These are phyloP conservation scores for Orbilia oligospora DNA, from an alignment of 2,329 filamentous ascomycete genomes.

Conservation along the genomic window DNA sequence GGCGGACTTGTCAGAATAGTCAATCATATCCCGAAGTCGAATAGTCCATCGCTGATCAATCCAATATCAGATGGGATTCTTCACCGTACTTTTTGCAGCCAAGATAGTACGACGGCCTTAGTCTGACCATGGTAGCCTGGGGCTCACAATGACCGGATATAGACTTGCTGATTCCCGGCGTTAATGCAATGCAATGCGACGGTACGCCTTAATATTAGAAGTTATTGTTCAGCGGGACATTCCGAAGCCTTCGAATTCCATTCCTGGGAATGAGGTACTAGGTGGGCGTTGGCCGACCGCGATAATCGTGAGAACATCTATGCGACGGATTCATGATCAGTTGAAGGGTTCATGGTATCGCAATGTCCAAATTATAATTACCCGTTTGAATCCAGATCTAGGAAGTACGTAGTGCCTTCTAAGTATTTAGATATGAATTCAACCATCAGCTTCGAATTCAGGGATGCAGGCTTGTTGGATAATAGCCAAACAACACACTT, in stretches of 20 bases:
- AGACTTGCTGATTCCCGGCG: neutral
- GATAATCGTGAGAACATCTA: neutral
- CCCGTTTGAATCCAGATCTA: neutral
- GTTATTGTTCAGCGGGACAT: neutral
- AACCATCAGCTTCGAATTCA: no score
- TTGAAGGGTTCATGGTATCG: neutral
- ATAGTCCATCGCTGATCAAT: no score
- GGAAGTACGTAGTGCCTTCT: no score
- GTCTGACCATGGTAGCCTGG: no score
- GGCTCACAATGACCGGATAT: neutral
- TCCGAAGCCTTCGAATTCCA: no score
- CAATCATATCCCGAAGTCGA: no score
- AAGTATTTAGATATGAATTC: no score
- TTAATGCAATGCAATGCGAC: neutral
- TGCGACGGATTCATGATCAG: neutral
- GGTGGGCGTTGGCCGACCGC: neutral
- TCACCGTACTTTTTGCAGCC: neutral
- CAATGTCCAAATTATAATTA: neutral
- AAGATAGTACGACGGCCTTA: no score
- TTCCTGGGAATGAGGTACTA: no score
- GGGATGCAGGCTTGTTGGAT: conserved; percentile 3
- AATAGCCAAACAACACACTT: conserved; percentile 17
- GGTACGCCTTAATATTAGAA: no score
- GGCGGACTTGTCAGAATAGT: no score
- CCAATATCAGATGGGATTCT: neutral